A percentile compares a stretch with the other conserved stretches of the same genome.
phyloP scores from a whole-genome alignment of 139 green algal species.

The Chlorella sp. region DNA sequence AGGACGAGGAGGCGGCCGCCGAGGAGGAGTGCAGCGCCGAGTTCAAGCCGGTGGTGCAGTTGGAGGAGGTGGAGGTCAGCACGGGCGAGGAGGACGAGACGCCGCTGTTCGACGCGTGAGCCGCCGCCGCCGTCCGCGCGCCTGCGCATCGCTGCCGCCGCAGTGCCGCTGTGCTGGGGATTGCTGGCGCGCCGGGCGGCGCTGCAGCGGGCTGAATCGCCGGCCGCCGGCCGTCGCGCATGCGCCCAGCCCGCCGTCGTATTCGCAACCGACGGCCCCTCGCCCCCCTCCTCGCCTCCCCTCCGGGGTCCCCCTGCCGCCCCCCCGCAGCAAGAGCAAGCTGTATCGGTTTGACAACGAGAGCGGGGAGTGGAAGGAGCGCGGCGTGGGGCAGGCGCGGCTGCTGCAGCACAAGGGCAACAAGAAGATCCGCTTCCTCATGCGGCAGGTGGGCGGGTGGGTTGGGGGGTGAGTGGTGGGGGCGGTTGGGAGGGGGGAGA shows the following conservation, averaged over 20 bases:
- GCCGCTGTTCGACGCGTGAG: slow-evolving; percentile 86
- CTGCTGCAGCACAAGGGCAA: slow-evolving; percentile 95
- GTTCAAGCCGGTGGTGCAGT: slow-evolving; percentile 94
- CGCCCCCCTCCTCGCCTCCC: neutral
- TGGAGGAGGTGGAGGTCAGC: slow-evolving; percentile 92
- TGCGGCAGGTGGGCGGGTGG: too few relatives aligned
- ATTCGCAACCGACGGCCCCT: too few relatives aligned
- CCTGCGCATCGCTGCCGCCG: too few relatives aligned
- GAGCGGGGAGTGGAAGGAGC: slow-evolving; percentile 97
- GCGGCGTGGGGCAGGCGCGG: slow-evolving; percentile 87
- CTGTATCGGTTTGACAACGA: slow-evolving; percentile 96
- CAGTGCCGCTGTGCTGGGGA: too few relatives aligned
- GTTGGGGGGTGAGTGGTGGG: too few relatives aligned
- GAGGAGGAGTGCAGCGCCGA: slow-evolving; percentile 94
- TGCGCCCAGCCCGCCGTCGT: too few relatives aligned
- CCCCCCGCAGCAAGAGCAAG: slow-evolving; percentile 91
- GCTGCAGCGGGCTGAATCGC: too few relatives aligned
- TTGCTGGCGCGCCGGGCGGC: too few relatives aligned
- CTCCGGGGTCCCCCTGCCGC: neutral
- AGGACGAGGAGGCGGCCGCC: slow-evolving; percentile 49
- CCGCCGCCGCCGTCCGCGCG: too few relatives aligned
- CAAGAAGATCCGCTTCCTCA: slow-evolving; percentile 91
- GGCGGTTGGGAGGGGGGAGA: too few relatives aligned
- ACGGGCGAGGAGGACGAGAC: slow-evolving; percentile 97
- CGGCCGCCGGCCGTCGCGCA: too few relatives aligned